These are phyloP conservation scores for Fonsecaea monophora DNA, from an alignment of 2,329 filamentous ascomycete genomes.

Conservation along the genomic window DNA sequence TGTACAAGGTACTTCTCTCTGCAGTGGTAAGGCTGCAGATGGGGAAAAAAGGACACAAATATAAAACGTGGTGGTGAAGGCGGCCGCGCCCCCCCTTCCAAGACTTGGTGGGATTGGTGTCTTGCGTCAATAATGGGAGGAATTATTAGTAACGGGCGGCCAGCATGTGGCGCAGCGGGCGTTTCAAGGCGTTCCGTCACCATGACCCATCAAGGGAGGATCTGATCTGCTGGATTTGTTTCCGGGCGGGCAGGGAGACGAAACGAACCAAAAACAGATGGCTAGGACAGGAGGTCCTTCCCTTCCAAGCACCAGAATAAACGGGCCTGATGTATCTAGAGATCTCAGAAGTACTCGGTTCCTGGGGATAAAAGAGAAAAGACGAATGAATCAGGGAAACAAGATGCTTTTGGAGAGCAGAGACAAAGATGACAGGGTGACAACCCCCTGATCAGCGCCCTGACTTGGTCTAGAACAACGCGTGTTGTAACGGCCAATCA, in stretches of 20 bases:
- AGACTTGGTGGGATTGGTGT: too few species aligned
- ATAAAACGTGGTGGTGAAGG: too few species aligned
- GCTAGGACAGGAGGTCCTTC: neutral
- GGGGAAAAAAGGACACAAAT: too few species aligned
- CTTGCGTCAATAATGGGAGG: too few species aligned
- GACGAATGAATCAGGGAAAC: constrained; percentile 7
- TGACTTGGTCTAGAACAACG: neutral
- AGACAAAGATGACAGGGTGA: too few species aligned
- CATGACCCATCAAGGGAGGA: too few species aligned
- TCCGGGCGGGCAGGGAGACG: too few species aligned
- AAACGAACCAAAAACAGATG: neutral
- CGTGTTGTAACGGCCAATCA: neutral
- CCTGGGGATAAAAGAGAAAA: neutral
- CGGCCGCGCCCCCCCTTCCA: too few species aligned
- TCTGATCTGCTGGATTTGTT: too few species aligned
- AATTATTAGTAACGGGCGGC: neutral
- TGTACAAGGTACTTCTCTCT: too few species aligned
- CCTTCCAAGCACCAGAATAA: neutral
- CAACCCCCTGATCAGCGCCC: constrained; percentile 1
- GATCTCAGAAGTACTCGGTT: neutral
- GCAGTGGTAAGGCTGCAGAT: too few species aligned
- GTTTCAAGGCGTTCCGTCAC: too few species aligned
- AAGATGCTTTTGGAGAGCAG: constrained; percentile 5
- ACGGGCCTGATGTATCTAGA: neutral
- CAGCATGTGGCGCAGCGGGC: neutral